Evolutionary conservation across 2,329 filamentous ascomycete genomes (phyloP), one percentile per base, ranked within the genome.

Genomic region (Macrophomina pseudophaseolina): DNA sequence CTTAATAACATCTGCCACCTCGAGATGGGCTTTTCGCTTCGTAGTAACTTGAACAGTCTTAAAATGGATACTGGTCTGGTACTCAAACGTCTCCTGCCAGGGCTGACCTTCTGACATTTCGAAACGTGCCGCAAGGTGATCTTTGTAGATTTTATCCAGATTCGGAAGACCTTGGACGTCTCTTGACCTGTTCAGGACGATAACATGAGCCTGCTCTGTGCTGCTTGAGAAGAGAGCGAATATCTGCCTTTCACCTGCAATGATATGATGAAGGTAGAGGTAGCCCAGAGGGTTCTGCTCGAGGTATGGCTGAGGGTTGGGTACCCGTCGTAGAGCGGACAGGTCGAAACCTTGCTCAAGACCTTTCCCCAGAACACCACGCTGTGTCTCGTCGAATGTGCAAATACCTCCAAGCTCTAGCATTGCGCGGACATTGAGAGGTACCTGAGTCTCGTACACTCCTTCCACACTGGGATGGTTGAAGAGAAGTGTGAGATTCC

Each of bases 401-500:
- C 95, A 99, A 35, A 91, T 83, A 73, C 92, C 97, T 49, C 95
- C 96, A 1, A 99, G 83, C 71, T 95, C 91, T 9, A 99, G 86
- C 38, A 99, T 87, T 4, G 94, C 95, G 48, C 94, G 88, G 56
- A 97, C 87, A 69, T 92, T 92, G 5, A 98, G 83, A 0, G 96
- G 93, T 1, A 99, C 85, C 71, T 97, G 91, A 73, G 91, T 94
- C 80, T 99, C 96, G 74, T 99, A 99, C 14, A 99, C 93, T 35
- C 96, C 96, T 79, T 99, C 95, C 1, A 99, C 92, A 76, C 93
- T 97, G 0, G 93, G 88, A 75, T 99, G 94, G 69, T 94, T 93
- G 81, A 97, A 94, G 1, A 98, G 83, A 33, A 90, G 80, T 1
- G 90, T 88, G 68, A 98, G 90, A 75, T 93, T 96, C 69, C 93